Evolutionary conservation across 345 rosid genomes (phyloP), one percentile per base, ranked within the genome.

Genomic region (Citrus medica): DNA sequence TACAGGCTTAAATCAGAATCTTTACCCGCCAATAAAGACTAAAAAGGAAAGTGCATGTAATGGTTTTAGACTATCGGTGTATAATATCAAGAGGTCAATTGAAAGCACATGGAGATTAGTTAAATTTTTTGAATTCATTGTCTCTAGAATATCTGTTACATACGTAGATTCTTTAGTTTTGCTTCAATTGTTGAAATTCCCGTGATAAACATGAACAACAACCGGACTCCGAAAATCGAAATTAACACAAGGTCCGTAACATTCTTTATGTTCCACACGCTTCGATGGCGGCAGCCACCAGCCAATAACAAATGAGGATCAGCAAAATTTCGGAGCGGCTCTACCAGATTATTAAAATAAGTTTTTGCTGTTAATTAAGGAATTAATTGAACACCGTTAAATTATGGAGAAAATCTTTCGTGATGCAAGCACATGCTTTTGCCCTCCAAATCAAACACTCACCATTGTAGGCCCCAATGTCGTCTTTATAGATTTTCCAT

Each of bases 381-480:
- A 48, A 40, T 63, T 21, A 66, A 69, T 76, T 30, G 22, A 4
- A 6, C 27, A 22, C 22, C 28, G 75, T 30, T 59, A 60, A 60
- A 79, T 46, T 28, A 67, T 32, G 69, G 60, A 71, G 8, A 66
- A 80, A 62, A 40, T 64, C 5, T 74, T 63, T 63, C 32, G 72
- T 24, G 85, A 80, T 82, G 79, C 51, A 5, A 53, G 79, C 93
- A 89, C 93, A 85, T 88, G 91, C 85, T n/a, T 81, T 40, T 67
- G 89, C 81, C 33, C 81, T 65, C 69, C 8, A 72, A 82, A 81
- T 88, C 90, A 85, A 88, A 85, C 69, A 14, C 35, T 25, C 6
- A 12, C 68, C 46, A 6, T 3, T 10, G 87, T 83, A 76, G 89
- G 88, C 35, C 88, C 89, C 1, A 51, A 22, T 14, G 3, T 55